These are phyloP conservation scores for Colletotrichum phormii DNA, from an alignment of 2,329 filamentous ascomycete genomes.

Conservation along the genomic window DNA sequence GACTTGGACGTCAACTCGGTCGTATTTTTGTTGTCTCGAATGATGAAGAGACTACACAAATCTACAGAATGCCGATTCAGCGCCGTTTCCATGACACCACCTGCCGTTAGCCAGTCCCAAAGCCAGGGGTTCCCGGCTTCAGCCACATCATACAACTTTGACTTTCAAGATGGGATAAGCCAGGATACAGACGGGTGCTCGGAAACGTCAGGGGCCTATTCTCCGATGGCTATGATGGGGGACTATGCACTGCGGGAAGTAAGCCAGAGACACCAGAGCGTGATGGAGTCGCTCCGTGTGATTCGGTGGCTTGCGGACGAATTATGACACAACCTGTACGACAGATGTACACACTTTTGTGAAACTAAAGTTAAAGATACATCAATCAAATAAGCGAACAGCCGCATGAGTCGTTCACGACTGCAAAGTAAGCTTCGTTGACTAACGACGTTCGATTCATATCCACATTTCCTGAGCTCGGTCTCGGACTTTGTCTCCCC, in stretches of 20 bases:
- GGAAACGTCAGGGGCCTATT: background rate
- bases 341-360: background rate
- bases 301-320: slow-evolving; percentile 32
- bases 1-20: slow-evolving; percentile 31
- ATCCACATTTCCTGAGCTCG: background rate
- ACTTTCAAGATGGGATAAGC: slow-evolving; percentile 27
- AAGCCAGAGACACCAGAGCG: slow-evolving; percentile 23
- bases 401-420: background rate
- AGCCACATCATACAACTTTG: background rate
- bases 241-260: slow-evolving; percentile 21
- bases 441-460: no score
- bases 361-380: background rate
- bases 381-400: background rate
- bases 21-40: slow-evolving; percentile 21
- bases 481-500: background rate
- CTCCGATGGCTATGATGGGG: slow-evolving; percentile 21
- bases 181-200: slow-evolving; percentile 16
- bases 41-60: slow-evolving; percentile 33
- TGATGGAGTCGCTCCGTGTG: slow-evolving; percentile 31
- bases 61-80: slow-evolving; percentile 22
- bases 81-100: background rate
- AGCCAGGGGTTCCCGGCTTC: background rate
- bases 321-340: slow-evolving; percentile 21
- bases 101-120: background rate
- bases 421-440: background rate